Base-by-base conservation (phyloP, 1,139 yeast species). In the Lodderomyces beijingensis region DNA sequence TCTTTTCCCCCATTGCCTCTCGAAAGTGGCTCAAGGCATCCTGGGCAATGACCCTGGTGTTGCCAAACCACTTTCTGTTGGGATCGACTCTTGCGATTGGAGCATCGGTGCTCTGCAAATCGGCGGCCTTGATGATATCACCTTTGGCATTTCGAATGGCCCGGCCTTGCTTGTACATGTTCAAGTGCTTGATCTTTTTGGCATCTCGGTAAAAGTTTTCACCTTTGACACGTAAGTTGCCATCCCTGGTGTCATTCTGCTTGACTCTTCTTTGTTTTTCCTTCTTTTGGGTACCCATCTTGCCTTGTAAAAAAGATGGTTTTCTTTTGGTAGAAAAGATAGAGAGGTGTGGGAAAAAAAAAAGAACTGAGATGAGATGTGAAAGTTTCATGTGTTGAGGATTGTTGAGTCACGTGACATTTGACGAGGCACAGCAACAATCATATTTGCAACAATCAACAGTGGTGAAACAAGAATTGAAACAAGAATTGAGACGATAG, bases 121-220 rank as follows among this genome's bases (percentile, higher is more conserved):
- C 81, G 13, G 97, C 97, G 29, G 95, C 96, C 52, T 76, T 72
- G 34, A 87, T 72, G 38, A 89, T 73, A 27, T 88, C 96, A 50
- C 98, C 98, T 40, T 75, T 71, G 34, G 88, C 87, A 57, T 88
- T 87, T 46, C 95, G 74, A 33, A 74, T 77, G 25, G 96, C 95
- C 47, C 85, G 74, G 35, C 97, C 97, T 36, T 82, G 79, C 52
- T 85, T 91, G 66, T 88, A 89, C 96, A 91, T 89, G 54, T 79
- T 84, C 52, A 91, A 70, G 56, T 79, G 88, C 60, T 85, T 82
- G 39, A 89, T 95, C 55, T 86, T 85, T 55, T 87, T 87, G 37
- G 95, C 93, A 75, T 91, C 97, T 49, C 86, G 67, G 67, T 91
- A 91, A 64, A 91, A 91, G 66, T 91, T 91, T 61, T 91, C 98